These are phyloP conservation scores for Xylaria arbuscula DNA, from an alignment of 2,329 filamentous ascomycete species.

Conservation along the genomic window DNA sequence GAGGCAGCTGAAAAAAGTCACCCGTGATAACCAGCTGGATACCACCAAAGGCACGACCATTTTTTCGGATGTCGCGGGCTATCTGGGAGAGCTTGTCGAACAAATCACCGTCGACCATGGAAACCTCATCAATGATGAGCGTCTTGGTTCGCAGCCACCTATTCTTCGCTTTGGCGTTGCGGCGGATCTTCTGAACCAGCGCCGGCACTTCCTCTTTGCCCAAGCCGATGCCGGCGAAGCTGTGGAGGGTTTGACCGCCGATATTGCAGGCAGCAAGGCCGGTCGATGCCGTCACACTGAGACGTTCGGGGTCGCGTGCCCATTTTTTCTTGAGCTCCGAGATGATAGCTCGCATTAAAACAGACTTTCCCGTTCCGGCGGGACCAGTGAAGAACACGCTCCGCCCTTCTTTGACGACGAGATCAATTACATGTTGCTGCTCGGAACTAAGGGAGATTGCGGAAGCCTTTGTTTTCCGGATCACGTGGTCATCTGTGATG, in stretches of 20 bases:
- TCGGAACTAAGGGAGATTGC: constrained; percentile 83
- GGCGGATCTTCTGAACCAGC: constrained; percentile 89
- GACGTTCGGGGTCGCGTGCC: constrained; percentile 78
- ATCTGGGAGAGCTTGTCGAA: constrained; percentile 96
- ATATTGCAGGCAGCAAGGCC: constrained; percentile 97
- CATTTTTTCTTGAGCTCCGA: constrained; percentile 81
- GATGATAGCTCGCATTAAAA: constrained; percentile 93
- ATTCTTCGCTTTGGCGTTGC: constrained; percentile 86
- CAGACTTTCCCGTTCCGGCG: constrained; percentile 96
- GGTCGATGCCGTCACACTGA: constrained; percentile 95
- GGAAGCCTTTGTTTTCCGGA: constrained; percentile 54
- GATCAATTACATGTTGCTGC: constrained; percentile 82
- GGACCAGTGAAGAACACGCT: constrained; percentile 99
- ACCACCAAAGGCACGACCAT: constrained; percentile 91
- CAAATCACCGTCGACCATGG: constrained; percentile 97
- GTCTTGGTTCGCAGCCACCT: constrained; percentile 91
- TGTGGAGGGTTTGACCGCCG: constrained; percentile 93
- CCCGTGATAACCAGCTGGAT: constrained; percentile 96
- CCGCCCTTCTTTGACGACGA: constrained; percentile 82
- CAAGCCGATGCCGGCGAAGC: constrained; percentile 93
- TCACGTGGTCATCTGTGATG: constrained; percentile 50
- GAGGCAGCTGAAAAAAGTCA: constrained; percentile 97
- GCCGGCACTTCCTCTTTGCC: constrained; percentile 87
- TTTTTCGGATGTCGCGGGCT: constrained; percentile 86
- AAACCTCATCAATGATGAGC: constrained; percentile 93